These are phyloP conservation scores for Phytomonas sp. DNA, from an alignment of 208 protist genomes.

Conservation along the genomic window DNA sequence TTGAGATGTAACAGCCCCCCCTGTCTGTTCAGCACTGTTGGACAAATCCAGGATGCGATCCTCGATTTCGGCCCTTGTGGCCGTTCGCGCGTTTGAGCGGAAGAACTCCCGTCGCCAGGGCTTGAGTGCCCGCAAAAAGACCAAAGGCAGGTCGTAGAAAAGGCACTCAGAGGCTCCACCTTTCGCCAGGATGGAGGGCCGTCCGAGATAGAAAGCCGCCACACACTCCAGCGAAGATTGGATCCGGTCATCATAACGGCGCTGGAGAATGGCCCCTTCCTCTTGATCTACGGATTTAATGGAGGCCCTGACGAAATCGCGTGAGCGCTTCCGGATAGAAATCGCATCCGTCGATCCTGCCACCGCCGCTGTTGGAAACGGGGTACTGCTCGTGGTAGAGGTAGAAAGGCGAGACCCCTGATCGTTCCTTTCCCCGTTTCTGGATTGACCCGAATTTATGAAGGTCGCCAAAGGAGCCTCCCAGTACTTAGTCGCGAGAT, in stretches of 20 bases:
- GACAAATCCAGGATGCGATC: slow-evolving; percentile 13
- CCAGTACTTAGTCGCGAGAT: slow-evolving; percentile 68
- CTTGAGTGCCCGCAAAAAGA: slow-evolving; percentile 42
- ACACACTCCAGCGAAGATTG: slow-evolving; percentile 22
- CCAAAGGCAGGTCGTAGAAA: slow-evolving; percentile 28
- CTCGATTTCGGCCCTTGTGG: slow-evolving; percentile 41
- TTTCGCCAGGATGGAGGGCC: neutral
- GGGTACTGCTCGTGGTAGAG: neutral
- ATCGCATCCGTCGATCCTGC: neutral
- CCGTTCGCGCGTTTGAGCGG: slow-evolving; percentile 31
- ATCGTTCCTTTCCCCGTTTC: neutral
- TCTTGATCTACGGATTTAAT: neutral
- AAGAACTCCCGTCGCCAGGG: slow-evolving; percentile 47
- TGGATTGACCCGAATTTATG: neutral
- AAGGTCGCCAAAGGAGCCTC: slow-evolving; percentile 7
- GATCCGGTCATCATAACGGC: slow-evolving; percentile 24
- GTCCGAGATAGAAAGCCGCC: slow-evolving; percentile 30
- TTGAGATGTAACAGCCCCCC: neutral
- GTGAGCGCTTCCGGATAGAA: neutral
- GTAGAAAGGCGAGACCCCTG: neutral
- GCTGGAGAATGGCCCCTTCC: slow-evolving; percentile 6
- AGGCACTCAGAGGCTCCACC: neutral
- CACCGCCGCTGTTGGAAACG: neutral
- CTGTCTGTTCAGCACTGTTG: neutral
- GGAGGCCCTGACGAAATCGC: neutral